Base-by-base conservation (phyloP, 2,329 filamentous ascomycete species). In the Sclerotiophoma versabilis region DNA sequence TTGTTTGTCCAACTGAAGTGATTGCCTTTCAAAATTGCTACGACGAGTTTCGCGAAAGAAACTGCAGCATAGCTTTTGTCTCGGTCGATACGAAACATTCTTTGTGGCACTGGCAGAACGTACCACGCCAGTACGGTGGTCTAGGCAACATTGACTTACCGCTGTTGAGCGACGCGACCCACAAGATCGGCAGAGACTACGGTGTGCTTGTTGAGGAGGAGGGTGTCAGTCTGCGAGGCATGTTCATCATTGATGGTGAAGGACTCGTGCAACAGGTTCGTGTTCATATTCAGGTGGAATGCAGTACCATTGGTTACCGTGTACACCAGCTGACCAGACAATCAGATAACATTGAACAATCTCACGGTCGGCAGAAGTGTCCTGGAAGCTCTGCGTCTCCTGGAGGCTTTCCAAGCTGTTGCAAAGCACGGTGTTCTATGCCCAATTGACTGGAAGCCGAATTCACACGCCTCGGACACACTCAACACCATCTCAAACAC, bases 1-100 rank as follows among this genome's bases (percentile, higher is more conserved):
- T 69, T 38, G 66, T 73, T 3, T 73, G 70, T 25, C 69, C 66
- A 0, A 70, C 65, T 11, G 69, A 70, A 49, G 64, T 71, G 9
- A 62, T 70, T 14, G 67, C 67, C 2, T 72, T 70, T 44, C 62
- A 72, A 25, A 68, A 66, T 22, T 66, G 63, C 37, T 53, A 65
- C 2, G 63, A 69, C 14, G 66, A 70, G 27, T 71, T 71, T 42
- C 60, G 54, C 12, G 63, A 70, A 32, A 59, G 65, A 17, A 60
- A 65, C 22, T 69, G 64, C 46, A 62, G 58, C 15, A 54, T 72
- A 10, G 57, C 63, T 1, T 73, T 72, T 43, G 56, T 71, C 12
- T 65, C 60, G 5, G 67, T 70, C n/a, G 70, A 72, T 44, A 68
- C 68, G 2, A 70, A 72, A 42, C 65, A 73, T 47, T 58, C 57